Base-by-base conservation (phyloP, 495 filamentous ascomycete species). In the Hyphodiscus hymeniophilus region DNA sequence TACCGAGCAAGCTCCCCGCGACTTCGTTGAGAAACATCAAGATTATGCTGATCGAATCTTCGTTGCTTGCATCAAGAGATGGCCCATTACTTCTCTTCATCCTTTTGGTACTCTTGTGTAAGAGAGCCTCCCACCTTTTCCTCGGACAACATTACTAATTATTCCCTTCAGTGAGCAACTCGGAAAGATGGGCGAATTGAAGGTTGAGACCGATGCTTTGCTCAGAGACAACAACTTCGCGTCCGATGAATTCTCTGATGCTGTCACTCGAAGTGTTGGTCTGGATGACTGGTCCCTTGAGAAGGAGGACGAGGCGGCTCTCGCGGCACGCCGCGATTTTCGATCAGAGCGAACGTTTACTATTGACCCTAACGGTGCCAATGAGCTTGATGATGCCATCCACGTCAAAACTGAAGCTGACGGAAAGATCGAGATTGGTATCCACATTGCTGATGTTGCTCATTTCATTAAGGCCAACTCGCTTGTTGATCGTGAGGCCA, bases 21-120 rank as follows among this genome's bases (percentile, higher is more conserved):
- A 97, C 70, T 98, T 98, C 55, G 92, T 98, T 34, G 92, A 98
- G 74, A 94, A 91, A 64, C 92, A 98, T 63, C 89, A 96, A 63
- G 86, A 94, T 6, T 98, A 96, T 62, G 85, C 89, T 38, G 95
- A 94, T 64, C 84, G 89, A 54, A 98, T 97, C 55, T 97, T 97
- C 48, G 94, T 98, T 51, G 92, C 92, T 20, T 96, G 91, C 68
- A 98, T 98, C 68, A 98, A 98, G 72, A 79, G 92, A 52, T 98
- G 92, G 92, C 92, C 92, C 22, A 98, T 98, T 63, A 98, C 92
- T n/a, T 97, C 94, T 8, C 80, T 98, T 28, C 92, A 98, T 66
- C 92, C 92, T 13, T 98, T 98, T 54, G 92, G 92, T 58, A 98
- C 94, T 4, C 80, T 98, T 36, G 92, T 96, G n/a, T n/a, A n/a